Base-by-base conservation (phyloP, 108 stramenopile genomes). In the Cyclotella cryptica region DNA sequence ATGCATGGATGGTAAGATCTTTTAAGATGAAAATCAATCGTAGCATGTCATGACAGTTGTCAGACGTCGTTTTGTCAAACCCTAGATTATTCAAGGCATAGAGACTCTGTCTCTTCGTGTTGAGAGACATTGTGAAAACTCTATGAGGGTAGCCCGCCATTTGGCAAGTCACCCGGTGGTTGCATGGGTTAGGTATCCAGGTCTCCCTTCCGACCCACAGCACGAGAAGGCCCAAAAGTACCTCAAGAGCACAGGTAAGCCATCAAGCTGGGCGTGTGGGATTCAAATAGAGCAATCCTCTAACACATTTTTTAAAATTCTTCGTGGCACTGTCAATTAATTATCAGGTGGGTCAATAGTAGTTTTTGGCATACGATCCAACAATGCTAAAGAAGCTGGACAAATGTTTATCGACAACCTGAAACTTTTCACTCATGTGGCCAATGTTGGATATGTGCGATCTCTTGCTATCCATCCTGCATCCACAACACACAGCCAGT, bases 361-460 rank as follows among this genome's bases (percentile, higher is more conserved):
- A 22, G 83, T 88, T 43, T 96, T 97, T 80, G 96, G 88, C 30
- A 84, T 97, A 49, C 88, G 88, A 80, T 66, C 86, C 11, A 80
- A 77, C 11, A 71, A 67, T 66, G 86, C 66, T 17, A 72, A 54
- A n/a, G 69, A 55, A 30, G 85, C 89, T 21, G 93, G 92, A 10
- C 64, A 80, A 57, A 85, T 76, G 41, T 93, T 98, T 71, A 96
- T 98, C 71, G 85, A 90, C 65, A 74, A 71, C 51, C 53, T 92
- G 49, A 57, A 87, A 26, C 78, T 98, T 40, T 85, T 86, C 47
- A 84, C 84, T 24, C 94, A 98, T 83, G 86, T 98, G 27, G 97
- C 97, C 69, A 98, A 98, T 79, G 97, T 98, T 18, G 97, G 97
- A 26, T 96, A 98, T 83, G 81, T 86, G 51, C 74, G 84, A 51